Evolutionary conservation across 1,139 yeast genomes (phyloP).

Genomic region (Suhomyces kunorum): DNA sequence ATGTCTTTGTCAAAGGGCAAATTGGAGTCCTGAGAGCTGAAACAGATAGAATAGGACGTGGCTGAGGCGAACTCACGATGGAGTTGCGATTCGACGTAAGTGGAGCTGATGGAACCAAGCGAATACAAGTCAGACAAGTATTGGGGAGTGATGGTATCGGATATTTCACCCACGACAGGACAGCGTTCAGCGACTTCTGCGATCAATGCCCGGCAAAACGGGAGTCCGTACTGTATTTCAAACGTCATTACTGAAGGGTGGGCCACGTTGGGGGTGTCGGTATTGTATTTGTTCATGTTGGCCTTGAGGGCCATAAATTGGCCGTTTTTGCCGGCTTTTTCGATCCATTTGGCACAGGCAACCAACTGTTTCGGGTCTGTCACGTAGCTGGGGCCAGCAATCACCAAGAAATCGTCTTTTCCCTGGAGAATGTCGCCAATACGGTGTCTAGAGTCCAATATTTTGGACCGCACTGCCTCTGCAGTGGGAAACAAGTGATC

Average conservation of each 20-base stretch:
- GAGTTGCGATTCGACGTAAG: conserved; percentile 44
- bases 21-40: conserved; percentile 29
- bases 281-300: conserved; percentile 33
- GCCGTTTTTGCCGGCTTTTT: conserved; percentile 14
- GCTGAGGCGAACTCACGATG: conserved; percentile 51
- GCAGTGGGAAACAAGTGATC: conserved; percentile 40
- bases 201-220: conserved; percentile 39
- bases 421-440: conserved; percentile 19
- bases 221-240: conserved; percentile 43
- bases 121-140: conserved; percentile 47
- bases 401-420: conserved; percentile 27
- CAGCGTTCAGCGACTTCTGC: conserved; percentile 35
- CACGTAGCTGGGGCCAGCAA: conserved; percentile 43
- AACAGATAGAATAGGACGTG: conserved; percentile 47
- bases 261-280: conserved; percentile 15
- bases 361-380: conserved; percentile 32
- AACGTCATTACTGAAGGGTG: conserved; percentile 28
- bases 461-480: conserved; percentile 26
- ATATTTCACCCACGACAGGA: conserved; percentile 44
- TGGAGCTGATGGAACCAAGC: conserved; percentile 38
- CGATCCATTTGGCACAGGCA: conserved; percentile 47
- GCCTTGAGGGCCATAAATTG: conserved; percentile 27
- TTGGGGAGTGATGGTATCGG: conserved; percentile 49
- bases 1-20: conserved; percentile 24
- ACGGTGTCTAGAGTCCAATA: conserved; percentile 25